Percentiles rank a stretch among this genome's conserved stretches.
Evolutionary conservation across 2,329 filamentous ascomycete species (phyloP).

Genomic region (Aspergillus brunneoviolaceus): DNA sequence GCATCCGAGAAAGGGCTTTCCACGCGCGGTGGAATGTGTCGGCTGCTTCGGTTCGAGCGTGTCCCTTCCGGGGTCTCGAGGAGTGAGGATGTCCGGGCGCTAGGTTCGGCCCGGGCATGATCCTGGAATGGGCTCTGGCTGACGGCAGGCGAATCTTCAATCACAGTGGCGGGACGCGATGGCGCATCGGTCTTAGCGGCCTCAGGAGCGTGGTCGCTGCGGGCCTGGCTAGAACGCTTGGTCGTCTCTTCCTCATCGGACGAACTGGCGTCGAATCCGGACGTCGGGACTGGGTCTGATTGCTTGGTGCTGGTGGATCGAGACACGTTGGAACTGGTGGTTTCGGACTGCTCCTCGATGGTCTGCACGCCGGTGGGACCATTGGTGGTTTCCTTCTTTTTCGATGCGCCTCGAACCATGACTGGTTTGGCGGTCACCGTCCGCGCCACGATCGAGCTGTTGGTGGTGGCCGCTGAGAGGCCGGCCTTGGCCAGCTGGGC

Average conservation of each 20-base stretch:
- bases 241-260: constrained; percentile 32
- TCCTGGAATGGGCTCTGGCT: constrained; percentile 32
- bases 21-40: constrained; percentile 30
- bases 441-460: constrained; percentile 47
- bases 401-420: constrained; percentile 41
- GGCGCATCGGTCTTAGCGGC: constrained; percentile 22
- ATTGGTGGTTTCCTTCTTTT: constrained; percentile 27
- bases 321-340: constrained; percentile 11
- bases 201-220: constrained; percentile 17
- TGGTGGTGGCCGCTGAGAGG: constrained; percentile 30
- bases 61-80: constrained; percentile 19
- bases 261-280: constrained; percentile 35
- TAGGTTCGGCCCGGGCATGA: constrained; percentile 23
- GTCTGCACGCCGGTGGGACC: constrained; percentile 17
- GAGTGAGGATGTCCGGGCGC: constrained; percentile 21
- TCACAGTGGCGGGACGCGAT: constrained; percentile 27
- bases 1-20: constrained; percentile 47
- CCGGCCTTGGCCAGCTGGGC: constrained; percentile 43
- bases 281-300: constrained; percentile 25
- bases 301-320: constrained; percentile 19
- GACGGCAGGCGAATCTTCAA: constrained; percentile 28
- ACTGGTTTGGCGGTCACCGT: constrained; percentile 46
- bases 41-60: constrained; percentile 34
- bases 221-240: constrained; percentile 10
- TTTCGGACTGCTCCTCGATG: constrained; percentile 21